Evolutionary conservation across 2,329 filamentous ascomycete species (phyloP), one percentile per base, ranked within the genome.

Genomic region (Parascedosporium putredinis): DNA sequence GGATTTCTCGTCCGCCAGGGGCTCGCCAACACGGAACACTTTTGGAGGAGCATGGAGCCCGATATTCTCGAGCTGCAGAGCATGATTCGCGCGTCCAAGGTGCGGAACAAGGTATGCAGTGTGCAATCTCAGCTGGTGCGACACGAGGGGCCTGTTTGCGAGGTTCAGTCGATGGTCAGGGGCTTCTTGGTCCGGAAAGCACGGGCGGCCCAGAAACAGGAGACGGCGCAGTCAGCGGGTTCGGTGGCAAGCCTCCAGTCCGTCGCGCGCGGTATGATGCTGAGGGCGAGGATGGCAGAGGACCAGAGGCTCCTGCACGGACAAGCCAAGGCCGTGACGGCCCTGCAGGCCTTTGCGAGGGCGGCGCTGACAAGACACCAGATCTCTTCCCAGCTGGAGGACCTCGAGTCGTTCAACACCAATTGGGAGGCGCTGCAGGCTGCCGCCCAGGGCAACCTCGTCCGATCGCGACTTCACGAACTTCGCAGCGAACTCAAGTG

Each of bases 1-100:
- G 91, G 88, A 7, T 80, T 86, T 61, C 69, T 96, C 34, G 75
- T 83, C 22, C 81, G 93, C 53, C 76, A 72, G 47, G 74, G 75
- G 34, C 72, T 85, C 59, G 69, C 71, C 53, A 73, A 77, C 36
- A 79, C 81, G 52, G 79, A 88, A 56, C 67, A 78, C 50, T 76
- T 81, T 60, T 88, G 82, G 79, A 81, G 83, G 60, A 77, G 76
- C 48, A 77, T 82, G 50, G 85, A 91, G 63, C 71, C 74, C 5
- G 78, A 88, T 53, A 76, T 97, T 43, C 67, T 93, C 53, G 80
- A 82, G 58, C 71, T 98, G 10, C 93, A 98, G 65, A 95, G 83
- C 62, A 72, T 95, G 44, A 78, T 88, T 61, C 75, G 86, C 59
- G 86, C 83, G 20, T 76, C 76, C 52, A 86, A 82, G 60, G 75